These are phyloP conservation scores for Polygonum aviculare DNA, from an alignment of 148 eudicot genomes.

Conservation along the genomic window DNA sequence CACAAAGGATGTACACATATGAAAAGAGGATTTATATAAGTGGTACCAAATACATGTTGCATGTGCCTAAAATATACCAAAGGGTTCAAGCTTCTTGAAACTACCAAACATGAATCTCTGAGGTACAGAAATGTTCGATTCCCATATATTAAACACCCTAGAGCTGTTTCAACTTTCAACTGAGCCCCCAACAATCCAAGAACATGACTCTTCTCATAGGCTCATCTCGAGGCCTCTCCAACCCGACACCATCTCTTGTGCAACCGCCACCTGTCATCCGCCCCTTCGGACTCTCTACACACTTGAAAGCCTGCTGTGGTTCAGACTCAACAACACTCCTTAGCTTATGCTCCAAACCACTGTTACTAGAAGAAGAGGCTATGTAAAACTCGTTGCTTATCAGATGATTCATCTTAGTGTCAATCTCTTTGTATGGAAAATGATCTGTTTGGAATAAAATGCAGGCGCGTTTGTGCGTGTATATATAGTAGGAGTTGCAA, in stretches of 20 bases:
- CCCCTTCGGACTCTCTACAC: background rate
- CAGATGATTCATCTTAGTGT: background rate
- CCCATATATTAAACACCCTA: background rate
- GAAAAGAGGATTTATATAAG: no score
- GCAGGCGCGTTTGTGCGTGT: background rate
- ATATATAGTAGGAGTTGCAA: background rate
- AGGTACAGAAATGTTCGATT: background rate
- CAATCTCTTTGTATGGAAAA: background rate
- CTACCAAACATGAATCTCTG: background rate
- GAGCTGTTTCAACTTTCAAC: background rate
- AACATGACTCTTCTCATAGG: background rate
- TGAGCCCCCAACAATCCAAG: slow-evolving; percentile 3
- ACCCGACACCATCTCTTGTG: background rate
- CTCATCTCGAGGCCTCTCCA: background rate
- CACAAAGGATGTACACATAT: no score
- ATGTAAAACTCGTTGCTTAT: background rate
- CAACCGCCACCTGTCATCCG: background rate
- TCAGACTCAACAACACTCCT: background rate
- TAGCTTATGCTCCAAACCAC: background rate
- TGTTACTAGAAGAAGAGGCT: background rate
- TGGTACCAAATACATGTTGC: background rate
- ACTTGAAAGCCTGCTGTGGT: background rate
- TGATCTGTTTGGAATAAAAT: background rate
- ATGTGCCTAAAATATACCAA: no score
- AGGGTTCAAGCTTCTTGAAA: background rate